Conservation (phyloP, 495 filamentous ascomycete genomes). For the Talaromyces stipitatus region DNA sequence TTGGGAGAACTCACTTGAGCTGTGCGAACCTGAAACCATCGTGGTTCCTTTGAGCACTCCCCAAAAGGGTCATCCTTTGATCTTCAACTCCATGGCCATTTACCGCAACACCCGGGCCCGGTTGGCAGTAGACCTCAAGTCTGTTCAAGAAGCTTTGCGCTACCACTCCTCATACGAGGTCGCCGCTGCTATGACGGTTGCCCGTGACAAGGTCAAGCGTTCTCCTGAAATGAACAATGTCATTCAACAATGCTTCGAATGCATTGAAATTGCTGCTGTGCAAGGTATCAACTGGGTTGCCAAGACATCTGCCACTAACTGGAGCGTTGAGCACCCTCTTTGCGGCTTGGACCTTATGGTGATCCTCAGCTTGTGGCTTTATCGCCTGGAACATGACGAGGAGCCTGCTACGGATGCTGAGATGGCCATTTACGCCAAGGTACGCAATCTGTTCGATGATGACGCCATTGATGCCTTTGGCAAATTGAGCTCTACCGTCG, state of each 20-base stretch:
- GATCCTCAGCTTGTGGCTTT: conserved; percentile 96
- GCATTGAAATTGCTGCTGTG: conserved; percentile 89
- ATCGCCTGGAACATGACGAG: conserved; percentile 97
- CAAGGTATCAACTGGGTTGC: conserved; percentile 98
- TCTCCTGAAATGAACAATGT: conserved; percentile 98
- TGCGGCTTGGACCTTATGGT: conserved; percentile 98
- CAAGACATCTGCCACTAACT: conserved; percentile 92
- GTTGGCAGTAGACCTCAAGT: conserved; percentile 89
- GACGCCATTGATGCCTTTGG: conserved; percentile 72
- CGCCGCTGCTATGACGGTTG: conserved; percentile 90
- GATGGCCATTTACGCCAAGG: conserved; percentile 88
- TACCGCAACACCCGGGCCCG: conserved; percentile 91
- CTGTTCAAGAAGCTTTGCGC: conserved; percentile 89
- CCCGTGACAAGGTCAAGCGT: conserved; percentile 85
- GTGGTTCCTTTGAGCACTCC: conserved; percentile 87
- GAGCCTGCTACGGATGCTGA: conserved; percentile 90
- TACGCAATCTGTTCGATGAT: conserved; percentile 88
- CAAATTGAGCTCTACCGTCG: conserved; percentile 87
- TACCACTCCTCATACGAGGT: conserved; percentile 98
- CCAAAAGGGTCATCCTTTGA: conserved; percentile 93
- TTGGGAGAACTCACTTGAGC: conserved; percentile 91
- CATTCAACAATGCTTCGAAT: conserved; percentile 95
- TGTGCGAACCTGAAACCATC: conserved; percentile 89
- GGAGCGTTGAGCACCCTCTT: conserved; percentile 97
- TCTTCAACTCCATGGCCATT: conserved; percentile 98